Conservation (phyloP, 352 stramenopile genomes). For the Phytophthora sojae region DNA sequence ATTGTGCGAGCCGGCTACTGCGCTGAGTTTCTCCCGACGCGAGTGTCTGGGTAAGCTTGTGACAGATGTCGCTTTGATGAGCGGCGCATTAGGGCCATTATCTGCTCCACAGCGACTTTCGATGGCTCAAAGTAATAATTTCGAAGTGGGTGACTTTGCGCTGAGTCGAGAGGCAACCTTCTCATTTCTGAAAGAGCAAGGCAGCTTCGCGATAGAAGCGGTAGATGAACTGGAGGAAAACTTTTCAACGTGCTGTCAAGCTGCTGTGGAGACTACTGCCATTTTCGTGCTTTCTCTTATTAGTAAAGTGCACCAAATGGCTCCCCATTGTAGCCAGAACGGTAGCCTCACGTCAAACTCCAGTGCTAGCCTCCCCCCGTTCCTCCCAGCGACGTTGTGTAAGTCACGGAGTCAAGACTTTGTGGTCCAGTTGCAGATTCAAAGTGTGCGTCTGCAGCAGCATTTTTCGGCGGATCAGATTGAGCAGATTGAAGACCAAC, state of each 20-base stretch:
- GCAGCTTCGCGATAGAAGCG: conserved; percentile 34
- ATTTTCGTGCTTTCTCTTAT: conserved; percentile 36
- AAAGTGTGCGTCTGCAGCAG: conserved; percentile 32
- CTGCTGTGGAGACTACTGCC: conserved; percentile 31
- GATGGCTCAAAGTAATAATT: conserved; percentile 16
- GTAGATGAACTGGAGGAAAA: conserved; percentile 25
- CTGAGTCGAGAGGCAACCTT: conserved; percentile 26
- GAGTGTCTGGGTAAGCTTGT: conserved; percentile 36
- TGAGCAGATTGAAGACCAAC: conserved; percentile 41
- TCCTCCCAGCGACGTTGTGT: conserved; percentile 30
- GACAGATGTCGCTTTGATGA: conserved; percentile 30
- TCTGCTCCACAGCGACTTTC: conserved; percentile 10
- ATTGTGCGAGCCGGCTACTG: conserved; percentile 9
- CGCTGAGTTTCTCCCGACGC: conserved; percentile 1
- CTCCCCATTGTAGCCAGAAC: conserved; percentile 14
- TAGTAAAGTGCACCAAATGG: conserved; percentile 19
- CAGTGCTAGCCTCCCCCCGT: conserved; percentile 20
- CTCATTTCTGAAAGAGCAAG: conserved; percentile 43
- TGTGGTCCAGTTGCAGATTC: conserved; percentile 31
- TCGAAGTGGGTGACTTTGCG: conserved; percentile 25
- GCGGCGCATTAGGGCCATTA: conserved; percentile 32
- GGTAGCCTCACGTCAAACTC: not conserved
- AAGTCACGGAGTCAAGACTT: conserved; percentile 38
- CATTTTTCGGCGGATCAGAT: conserved; percentile 36
- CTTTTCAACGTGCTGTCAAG: conserved; percentile 27